A percentile compares a stretch with the other conserved stretches of the same genome.
phyloP scores from a whole-genome alignment of 2,329 filamentous ascomycete species.

The Arthroderma sp. region DNA sequence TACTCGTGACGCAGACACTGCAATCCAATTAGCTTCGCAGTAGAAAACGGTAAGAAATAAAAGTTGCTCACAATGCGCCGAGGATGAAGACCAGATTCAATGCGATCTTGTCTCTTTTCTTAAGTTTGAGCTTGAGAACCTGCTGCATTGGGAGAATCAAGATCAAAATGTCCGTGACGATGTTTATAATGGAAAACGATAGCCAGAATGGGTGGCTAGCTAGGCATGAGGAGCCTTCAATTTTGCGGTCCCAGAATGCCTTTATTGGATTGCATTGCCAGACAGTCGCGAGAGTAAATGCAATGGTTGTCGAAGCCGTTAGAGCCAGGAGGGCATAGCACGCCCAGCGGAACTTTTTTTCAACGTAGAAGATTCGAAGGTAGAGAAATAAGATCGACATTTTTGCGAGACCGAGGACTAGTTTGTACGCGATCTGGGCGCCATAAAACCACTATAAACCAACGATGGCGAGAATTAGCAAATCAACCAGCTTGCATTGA shows the following conservation, averaged over 20 bases:
- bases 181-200: constrained; percentile 15
- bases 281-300: constrained; percentile 14
- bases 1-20: constrained; percentile 11
- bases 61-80: constrained; percentile 14
- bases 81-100: constrained; percentile 13
- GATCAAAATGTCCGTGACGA: constrained; percentile 15
- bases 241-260: constrained; percentile 14
- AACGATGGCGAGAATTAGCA: too few species aligned
- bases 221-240: constrained; percentile 13
- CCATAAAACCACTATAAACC: constrained; percentile 3
- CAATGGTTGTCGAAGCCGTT: constrained; percentile 7
- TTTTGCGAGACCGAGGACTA: constrained; percentile 6
- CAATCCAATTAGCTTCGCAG: background rate
- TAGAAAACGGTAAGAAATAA: background rate
- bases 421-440: constrained; percentile 6
- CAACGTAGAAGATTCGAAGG: constrained; percentile 7
- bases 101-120: constrained; percentile 11
- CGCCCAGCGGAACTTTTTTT: constrained; percentile 5
- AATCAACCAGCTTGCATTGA: too few species aligned
- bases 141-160: constrained; percentile 14
- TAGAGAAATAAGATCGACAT: constrained; percentile 10
- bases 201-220: constrained; percentile 13
- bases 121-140: constrained; percentile 13
- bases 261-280: constrained; percentile 15
- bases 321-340: constrained; percentile 7